Evolutionary conservation across 495 filamentous ascomycete species (phyloP).

Genomic region (Penicillium herquei): DNA sequence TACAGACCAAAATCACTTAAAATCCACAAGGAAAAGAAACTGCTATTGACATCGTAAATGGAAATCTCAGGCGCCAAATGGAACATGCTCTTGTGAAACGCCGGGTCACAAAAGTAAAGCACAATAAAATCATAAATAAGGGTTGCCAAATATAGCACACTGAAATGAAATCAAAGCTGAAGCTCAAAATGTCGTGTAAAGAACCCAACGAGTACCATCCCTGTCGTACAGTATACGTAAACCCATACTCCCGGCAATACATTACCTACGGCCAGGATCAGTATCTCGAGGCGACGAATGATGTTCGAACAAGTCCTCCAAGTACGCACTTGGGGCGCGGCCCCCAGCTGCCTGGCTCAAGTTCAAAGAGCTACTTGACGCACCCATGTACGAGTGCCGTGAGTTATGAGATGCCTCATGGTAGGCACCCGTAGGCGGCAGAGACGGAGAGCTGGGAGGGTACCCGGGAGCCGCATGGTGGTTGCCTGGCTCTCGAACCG

Average conservation of each 20-base stretch:
- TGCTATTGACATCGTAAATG: slow-evolving; percentile 4
- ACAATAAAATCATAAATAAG: not conserved
- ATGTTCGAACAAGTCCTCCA: slow-evolving; percentile 88
- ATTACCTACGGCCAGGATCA: slow-evolving; percentile 13
- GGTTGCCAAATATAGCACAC: slow-evolving; percentile 3
- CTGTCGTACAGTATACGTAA: slow-evolving; percentile 8
- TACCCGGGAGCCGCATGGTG: slow-evolving; percentile 22
- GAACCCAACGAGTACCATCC: slow-evolving; percentile 3
- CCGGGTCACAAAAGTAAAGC: not conserved
- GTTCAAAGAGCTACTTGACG: slow-evolving; percentile 70
- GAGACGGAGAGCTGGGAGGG: slow-evolving; percentile 68
- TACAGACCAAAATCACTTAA: not conserved
- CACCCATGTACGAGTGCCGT: slow-evolving; percentile 35
- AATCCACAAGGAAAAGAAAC: not conserved
- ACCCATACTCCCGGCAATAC: not conserved
- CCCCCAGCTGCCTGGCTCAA: slow-evolving; percentile 63
- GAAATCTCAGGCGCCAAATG: not conserved
- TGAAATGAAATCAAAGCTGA: not conserved
- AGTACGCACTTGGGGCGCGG: slow-evolving; percentile 84
- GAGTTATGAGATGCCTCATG: slow-evolving; percentile 30
- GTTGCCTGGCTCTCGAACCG: slow-evolving; percentile 24
- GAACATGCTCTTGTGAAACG: not conserved
- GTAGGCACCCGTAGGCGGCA: slow-evolving; percentile 38
- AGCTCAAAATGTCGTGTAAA: not conserved
- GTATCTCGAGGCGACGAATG: slow-evolving; percentile 37